Conservation (phyloP, 2,329 filamentous ascomycete species). For the Zymoseptoria passerinii region DNA sequence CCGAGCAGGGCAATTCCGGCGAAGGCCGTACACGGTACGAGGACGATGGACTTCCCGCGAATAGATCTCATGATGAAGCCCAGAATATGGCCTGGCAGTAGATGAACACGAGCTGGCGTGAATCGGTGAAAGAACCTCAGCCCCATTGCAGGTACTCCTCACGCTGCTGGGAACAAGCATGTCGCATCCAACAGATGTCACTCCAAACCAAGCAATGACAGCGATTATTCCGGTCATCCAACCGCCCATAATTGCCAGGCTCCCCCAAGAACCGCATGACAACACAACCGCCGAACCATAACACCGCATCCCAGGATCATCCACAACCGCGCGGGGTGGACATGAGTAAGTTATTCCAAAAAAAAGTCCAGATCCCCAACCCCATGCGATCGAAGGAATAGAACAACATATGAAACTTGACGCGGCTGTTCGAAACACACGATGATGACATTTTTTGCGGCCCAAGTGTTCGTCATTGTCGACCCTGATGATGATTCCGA, state of each 20-base stretch:
- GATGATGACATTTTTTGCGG: not conserved
- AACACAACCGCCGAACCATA: not conserved
- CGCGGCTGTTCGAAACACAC: not conserved
- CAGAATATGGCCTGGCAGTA: too few relatives aligned
- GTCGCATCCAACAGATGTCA: too few relatives aligned
- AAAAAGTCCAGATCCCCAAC: not conserved
- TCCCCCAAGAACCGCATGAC: not conserved
- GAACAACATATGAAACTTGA: not conserved
- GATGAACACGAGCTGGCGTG: too few relatives aligned
- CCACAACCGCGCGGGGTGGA: not conserved
- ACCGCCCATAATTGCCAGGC: not conserved
- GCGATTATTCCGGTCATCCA: not conserved
- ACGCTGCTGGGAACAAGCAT: too few relatives aligned
- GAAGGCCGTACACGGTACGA: too few relatives aligned
- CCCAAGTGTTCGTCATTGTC: not conserved
- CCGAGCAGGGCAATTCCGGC: too few relatives aligned
- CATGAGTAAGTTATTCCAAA: not conserved
- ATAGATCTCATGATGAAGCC: too few relatives aligned
- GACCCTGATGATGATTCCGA: not conserved
- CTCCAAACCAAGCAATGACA: too few relatives aligned
- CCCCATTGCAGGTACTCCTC: too few relatives aligned
- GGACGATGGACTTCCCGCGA: too few relatives aligned
- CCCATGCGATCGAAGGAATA: not conserved
- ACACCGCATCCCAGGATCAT: not conserved
- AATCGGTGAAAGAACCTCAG: too few relatives aligned